A percentile compares a stretch with the other conserved stretches of the same genome.
Conservation (phyloP, 2,329 filamentous ascomycete species). For the Aspergillus bombycis region DNA sequence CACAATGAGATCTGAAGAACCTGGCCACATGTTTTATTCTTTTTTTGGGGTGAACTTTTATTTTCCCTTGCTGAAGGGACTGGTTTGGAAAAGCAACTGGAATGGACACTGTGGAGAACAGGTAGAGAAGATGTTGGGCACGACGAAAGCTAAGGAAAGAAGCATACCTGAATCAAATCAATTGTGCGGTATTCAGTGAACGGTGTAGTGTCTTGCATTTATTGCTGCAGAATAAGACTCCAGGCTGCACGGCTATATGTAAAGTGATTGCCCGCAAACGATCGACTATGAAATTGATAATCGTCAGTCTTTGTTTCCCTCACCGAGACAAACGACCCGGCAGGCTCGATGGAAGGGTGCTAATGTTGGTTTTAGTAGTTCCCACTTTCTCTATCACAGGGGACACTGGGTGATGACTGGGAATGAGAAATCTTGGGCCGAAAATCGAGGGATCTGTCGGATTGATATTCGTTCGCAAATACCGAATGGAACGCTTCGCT, state of each 20-base stretch:
- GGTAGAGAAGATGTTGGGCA: not conserved
- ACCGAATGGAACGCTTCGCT: slow-evolving; percentile 20
- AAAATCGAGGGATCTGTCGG: slow-evolving; percentile 22
- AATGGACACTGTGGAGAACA: not conserved
- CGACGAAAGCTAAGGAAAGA: slow-evolving; percentile 13
- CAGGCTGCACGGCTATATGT: slow-evolving; percentile 22
- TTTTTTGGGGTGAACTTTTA: not conserved
- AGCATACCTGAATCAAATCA: slow-evolving; percentile 14
- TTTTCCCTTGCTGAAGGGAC: not conserved
- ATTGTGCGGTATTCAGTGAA: slow-evolving; percentile 3
- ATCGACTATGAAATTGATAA: slow-evolving; percentile 9
- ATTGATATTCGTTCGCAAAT: slow-evolving; percentile 31
- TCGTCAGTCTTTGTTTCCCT: not conserved
- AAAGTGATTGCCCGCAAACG: slow-evolving; percentile 10
- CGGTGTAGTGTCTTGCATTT: slow-evolving; percentile 24
- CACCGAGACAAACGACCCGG: not conserved
- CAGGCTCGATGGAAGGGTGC: not conserved
- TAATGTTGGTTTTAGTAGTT: not conserved
- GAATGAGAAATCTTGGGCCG: slow-evolving; percentile 3
- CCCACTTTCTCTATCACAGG: not conserved
- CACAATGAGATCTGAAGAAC: slow-evolving; percentile 2
- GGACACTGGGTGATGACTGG: not conserved
- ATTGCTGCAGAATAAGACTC: slow-evolving; percentile 21
- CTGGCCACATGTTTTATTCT: not conserved
- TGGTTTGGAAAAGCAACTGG: not conserved